Evolutionary conservation across 495 filamentous ascomycete genomes (phyloP).

Genomic region (Xylaria castorea): DNA sequence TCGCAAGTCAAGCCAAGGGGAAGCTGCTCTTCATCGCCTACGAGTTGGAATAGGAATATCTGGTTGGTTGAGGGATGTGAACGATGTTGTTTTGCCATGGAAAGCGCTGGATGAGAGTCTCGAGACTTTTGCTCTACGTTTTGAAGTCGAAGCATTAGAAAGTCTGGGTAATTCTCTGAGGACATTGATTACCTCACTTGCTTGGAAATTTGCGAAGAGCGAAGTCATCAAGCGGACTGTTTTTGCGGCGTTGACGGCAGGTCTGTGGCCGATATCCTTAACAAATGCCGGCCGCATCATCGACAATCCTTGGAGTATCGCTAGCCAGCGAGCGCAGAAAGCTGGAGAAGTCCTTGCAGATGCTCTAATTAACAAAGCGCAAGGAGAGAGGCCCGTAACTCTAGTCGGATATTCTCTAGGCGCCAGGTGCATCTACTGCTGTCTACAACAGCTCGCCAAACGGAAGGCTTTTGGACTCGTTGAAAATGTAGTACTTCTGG

Average conservation of each 20-base stretch:
- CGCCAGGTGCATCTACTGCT: slow-evolving; percentile 86
- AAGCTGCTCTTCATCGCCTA: slow-evolving; percentile 62
- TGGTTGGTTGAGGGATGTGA: slow-evolving; percentile 80
- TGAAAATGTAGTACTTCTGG: slow-evolving; percentile 86
- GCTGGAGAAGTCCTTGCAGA: slow-evolving; percentile 87
- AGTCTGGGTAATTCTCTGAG: slow-evolving; percentile 81
- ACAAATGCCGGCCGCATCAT: slow-evolving; percentile 81
- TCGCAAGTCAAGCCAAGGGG: slow-evolving; percentile 39
- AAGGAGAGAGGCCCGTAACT: slow-evolving; percentile 89
- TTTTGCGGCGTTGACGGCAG: slow-evolving; percentile 73
- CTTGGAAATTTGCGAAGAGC: slow-evolving; percentile 80
- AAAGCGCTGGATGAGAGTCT: slow-evolving; percentile 70
- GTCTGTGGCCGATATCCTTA: slow-evolving; percentile 79
- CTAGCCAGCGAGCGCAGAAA: slow-evolving; percentile 84
- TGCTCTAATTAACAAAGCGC: slow-evolving; percentile 85
- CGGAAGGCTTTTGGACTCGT: slow-evolving; percentile 83
- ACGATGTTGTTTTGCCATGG: slow-evolving; percentile 81
- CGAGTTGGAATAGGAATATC: slow-evolving; percentile 84
- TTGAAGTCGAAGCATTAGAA: slow-evolving; percentile 78
- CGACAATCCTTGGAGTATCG: slow-evolving; percentile 91
- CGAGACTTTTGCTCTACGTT: slow-evolving; percentile 86
- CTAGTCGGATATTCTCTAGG: slow-evolving; percentile 90
- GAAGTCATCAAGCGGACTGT: slow-evolving; percentile 75
- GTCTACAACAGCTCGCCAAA: slow-evolving; percentile 76
- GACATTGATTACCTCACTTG: slow-evolving; percentile 75